Conservation (phyloP, 176 grass and related monocot species). For the Aechmea fasciata region DNA sequence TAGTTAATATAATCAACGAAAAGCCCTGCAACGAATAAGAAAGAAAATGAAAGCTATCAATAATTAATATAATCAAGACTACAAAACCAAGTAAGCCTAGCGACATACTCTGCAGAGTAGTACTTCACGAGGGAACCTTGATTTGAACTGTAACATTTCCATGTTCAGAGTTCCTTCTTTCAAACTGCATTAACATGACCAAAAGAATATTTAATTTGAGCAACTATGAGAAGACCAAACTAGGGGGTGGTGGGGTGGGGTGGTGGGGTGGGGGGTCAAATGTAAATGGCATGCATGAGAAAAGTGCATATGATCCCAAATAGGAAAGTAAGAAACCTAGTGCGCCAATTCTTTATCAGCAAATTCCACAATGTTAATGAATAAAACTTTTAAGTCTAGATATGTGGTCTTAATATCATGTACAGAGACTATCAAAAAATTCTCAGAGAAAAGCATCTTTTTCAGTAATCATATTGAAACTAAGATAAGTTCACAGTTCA, state of each 20-base stretch:
- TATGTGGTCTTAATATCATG: no score
- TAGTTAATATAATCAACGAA: no score
- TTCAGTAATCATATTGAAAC: no score
- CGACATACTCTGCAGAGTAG: conserved; percentile 86
- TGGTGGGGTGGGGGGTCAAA: neutral
- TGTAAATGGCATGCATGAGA: neutral
- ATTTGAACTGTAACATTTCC: conserved; percentile 91
- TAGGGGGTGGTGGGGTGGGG: no score
- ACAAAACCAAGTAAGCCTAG: neutral
- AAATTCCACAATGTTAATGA: no score
- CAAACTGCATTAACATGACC: conserved; percentile 42
- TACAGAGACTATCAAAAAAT: no score
- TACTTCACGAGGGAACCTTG: conserved; percentile 77
- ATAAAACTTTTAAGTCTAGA: no score
- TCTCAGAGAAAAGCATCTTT: no score
- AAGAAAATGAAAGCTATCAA: neutral
- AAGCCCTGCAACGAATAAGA: neutral
- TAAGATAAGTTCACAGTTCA: no score
- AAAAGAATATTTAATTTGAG: conserved; percentile 1
- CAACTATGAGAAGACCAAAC: conserved; percentile 14
- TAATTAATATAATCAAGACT: neutral
- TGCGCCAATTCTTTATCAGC: no score
- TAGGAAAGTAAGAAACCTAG: no score
- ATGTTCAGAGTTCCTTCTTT: conserved; percentile 96
- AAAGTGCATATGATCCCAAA: no score